Percentiles rank a stretch among this genome's conserved stretches.
These are phyloP conservation scores for Trametes gibbosa DNA, from an alignment of 768 basidiomycete species.

Conservation along the genomic window DNA sequence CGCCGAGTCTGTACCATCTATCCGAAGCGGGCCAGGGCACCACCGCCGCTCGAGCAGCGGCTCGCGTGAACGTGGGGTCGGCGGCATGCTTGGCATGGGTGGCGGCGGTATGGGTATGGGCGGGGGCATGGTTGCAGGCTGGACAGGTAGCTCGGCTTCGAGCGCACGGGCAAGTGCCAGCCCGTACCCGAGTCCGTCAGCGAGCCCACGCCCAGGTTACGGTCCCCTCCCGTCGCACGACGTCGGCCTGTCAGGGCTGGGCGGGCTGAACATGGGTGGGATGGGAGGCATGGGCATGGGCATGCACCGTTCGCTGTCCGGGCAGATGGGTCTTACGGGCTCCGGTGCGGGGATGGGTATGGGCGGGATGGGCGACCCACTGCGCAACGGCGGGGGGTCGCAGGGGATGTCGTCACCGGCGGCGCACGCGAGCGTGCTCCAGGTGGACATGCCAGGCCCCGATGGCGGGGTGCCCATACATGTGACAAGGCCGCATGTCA, in stretches of 20 bases:
- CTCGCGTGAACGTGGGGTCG: constrained; percentile 33
- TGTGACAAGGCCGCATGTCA: constrained; percentile 72
- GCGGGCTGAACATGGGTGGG: constrained; percentile 13
- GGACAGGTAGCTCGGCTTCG: constrained; percentile 23
- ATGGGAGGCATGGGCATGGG: constrained; percentile 19
- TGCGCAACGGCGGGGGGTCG: not conserved
- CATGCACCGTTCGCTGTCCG: constrained; percentile 18
- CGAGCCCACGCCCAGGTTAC: constrained; percentile 55
- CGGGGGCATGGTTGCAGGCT: constrained; percentile 18
- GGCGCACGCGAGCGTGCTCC: constrained; percentile 7
- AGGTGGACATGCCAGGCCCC: constrained; percentile 18
- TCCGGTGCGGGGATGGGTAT: not conserved
- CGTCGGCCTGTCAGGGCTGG: constrained; percentile 10
- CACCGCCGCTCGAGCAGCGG: constrained; percentile 42
- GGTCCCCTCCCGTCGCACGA: constrained; percentile 39
- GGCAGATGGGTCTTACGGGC: constrained; percentile 15
- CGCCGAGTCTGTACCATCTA: constrained; percentile 34
- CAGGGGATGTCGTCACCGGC: not conserved
- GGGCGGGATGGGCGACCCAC: constrained; percentile 4
- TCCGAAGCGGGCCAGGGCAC: constrained; percentile 35
- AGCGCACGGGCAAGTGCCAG: constrained; percentile 46
- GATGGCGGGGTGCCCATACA: constrained; percentile 21
- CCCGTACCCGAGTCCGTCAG: constrained; percentile 69
- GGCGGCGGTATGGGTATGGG: constrained; percentile 11
- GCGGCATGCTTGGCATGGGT: constrained; percentile 12